Percentiles rank a stretch among this genome's conserved stretches.
phyloP scores from a whole-genome alignment of 2,329 filamentous ascomycete species.

The Phyllosticta citrichinensis region DNA sequence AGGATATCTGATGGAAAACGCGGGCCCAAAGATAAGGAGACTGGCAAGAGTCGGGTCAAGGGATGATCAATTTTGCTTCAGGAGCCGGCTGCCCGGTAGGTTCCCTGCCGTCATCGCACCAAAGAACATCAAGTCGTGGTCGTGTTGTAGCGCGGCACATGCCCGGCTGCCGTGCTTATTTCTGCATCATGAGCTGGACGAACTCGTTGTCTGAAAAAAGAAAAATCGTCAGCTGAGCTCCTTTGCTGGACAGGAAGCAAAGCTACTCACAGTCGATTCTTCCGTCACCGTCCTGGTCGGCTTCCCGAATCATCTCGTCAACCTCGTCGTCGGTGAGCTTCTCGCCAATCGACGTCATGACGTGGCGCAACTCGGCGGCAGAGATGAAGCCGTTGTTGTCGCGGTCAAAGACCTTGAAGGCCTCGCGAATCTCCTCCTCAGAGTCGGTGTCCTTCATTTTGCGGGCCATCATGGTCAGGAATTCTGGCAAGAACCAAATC shows the following conservation, averaged over 20 bases:
- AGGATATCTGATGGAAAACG: conserved; percentile 7
- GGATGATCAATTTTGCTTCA: not conserved
- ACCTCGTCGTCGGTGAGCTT: conserved; percentile 53
- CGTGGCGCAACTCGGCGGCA: conserved; percentile 50
- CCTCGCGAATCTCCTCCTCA: conserved; percentile 54
- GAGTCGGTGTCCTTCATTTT: conserved; percentile 53
- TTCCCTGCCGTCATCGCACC: conserved; percentile 9
- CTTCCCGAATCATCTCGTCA: conserved; percentile 56
- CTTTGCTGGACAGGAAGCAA: not conserved
- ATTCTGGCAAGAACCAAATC: conserved; percentile 35
- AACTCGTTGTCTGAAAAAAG: conserved; percentile 42
- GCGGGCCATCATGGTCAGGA: conserved; percentile 56
- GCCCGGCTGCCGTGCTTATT: conserved; percentile 24
- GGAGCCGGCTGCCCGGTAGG: not conserved
- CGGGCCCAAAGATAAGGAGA: conserved; percentile 7
- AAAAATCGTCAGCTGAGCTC: not conserved
- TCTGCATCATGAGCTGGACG: conserved; percentile 48
- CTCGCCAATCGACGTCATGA: conserved; percentile 57
- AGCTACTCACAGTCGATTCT: conserved; percentile 49
- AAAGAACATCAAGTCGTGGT: conserved; percentile 11
- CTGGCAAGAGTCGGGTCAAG: conserved; percentile 5
- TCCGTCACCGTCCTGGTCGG: conserved; percentile 55
- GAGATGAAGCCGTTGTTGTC: conserved; percentile 58
- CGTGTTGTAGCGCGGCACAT: conserved; percentile 6
- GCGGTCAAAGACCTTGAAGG: conserved; percentile 57